A percentile compares a stretch with the other conserved stretches of the same genome.
Conservation (phyloP, 352 stramenopile species). For the Paralagenidium karlingii region DNA sequence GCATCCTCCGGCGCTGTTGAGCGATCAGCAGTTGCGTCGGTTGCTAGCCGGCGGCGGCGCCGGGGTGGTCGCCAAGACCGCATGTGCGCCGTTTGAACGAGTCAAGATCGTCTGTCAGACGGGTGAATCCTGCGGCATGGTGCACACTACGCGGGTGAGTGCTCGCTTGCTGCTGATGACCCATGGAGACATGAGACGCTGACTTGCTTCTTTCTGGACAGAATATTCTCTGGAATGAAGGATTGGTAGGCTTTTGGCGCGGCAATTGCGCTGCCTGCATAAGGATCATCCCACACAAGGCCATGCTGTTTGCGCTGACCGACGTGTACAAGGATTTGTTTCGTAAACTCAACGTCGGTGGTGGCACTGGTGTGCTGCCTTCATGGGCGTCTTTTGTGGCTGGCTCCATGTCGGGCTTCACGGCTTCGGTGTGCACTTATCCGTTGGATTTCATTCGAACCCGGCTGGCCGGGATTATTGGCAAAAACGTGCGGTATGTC, state of each 20-base stretch:
- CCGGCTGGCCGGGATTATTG: conserved; percentile 60
- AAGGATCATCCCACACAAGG: conserved; percentile 69
- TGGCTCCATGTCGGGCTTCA: conserved; percentile 69
- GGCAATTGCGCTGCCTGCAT: conserved; percentile 65
- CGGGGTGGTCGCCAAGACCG: conserved; percentile 69
- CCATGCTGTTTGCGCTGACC: conserved; percentile 72
- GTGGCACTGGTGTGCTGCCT: conserved; percentile 15
- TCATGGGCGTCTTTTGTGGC: conserved; percentile 47
- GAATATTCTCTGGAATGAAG: conserved; percentile 42
- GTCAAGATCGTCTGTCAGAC: conserved; percentile 81
- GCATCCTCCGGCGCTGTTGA: no score
- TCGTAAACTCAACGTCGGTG: conserved; percentile 11
- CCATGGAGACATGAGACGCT: background rate
- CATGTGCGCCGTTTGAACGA: conserved; percentile 66
- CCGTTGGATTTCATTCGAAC: conserved; percentile 78
- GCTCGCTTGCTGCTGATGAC: background rate
- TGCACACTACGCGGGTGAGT: conserved; percentile 31
- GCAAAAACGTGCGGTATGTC: conserved; percentile 43
- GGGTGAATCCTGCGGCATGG: conserved; percentile 62
- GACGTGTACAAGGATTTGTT: conserved; percentile 82
- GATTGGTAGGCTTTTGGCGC: conserved; percentile 54
- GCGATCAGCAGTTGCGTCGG: conserved; percentile 44
- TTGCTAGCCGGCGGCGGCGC: conserved; percentile 60
- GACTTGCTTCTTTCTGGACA: conserved; percentile 3
- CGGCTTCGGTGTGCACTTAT: conserved; percentile 77